Conservation (phyloP, 23 red algal species). For the Gracilaria domingensis region DNA sequence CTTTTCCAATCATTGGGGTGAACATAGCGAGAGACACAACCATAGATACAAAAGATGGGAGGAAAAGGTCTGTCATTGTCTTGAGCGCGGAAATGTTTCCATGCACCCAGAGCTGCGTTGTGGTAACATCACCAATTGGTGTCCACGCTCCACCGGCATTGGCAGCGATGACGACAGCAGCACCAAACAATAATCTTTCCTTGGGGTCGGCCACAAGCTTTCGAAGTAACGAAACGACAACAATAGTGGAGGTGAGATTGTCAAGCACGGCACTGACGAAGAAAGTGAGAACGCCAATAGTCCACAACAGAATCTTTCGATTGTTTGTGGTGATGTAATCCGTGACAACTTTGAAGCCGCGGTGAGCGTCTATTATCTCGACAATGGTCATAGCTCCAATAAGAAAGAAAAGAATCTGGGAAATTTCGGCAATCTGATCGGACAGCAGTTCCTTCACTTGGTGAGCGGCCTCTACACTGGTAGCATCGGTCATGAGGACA, state of each 20-base stretch:
- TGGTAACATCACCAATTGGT: conserved; percentile 98
- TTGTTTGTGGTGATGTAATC: conserved; percentile 83
- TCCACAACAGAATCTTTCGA: conserved; percentile 82
- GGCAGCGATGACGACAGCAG: conserved; percentile 92
- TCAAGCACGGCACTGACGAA: conserved; percentile 95
- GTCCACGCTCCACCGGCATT: conserved; percentile 98
- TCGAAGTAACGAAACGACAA: conserved; percentile 92
- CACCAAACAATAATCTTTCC: conserved; percentile 88
- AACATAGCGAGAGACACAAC: conserved; percentile 72
- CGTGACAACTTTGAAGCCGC: conserved; percentile 95
- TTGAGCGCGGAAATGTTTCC: conserved; percentile 90
- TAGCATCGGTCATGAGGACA: conserved; percentile 66
- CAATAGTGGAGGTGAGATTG: conserved; percentile 97
- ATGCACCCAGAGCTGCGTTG: conserved; percentile 98
- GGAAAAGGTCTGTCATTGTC: conserved; percentile 81
- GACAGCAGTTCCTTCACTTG: conserved; percentile 57
- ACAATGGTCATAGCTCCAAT: conserved; percentile 98
- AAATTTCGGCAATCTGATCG: conserved; percentile 71
- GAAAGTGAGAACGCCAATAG: conserved; percentile 88
- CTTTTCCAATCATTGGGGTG: conserved; percentile 70
- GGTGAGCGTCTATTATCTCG: conserved; percentile 96
- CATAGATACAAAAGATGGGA: conserved; percentile 91
- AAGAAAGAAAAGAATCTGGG: conserved; percentile 94
- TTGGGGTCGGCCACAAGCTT: conserved; percentile 85
- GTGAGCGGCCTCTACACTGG: conserved; percentile 14